These are phyloP conservation scores for Odontarrhena argentea DNA, from an alignment of 345 rosid genomes.

Conservation along the genomic window DNA sequence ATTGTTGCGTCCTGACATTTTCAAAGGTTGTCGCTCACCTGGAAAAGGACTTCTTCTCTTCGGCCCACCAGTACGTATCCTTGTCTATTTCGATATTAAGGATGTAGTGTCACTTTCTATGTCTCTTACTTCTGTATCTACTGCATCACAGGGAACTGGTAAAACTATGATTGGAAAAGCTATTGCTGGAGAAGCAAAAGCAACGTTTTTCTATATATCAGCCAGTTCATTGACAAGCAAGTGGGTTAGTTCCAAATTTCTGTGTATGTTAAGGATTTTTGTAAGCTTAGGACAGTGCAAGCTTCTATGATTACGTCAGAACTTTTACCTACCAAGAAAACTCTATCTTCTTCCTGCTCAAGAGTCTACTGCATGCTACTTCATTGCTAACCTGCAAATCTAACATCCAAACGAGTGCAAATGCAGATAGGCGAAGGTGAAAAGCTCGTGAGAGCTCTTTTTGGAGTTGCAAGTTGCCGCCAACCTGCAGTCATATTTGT, in stretches of 20 bases:
- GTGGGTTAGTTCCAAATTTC: conserved; percentile 64
- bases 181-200: conserved; percentile 99
- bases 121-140: conserved; percentile 24
- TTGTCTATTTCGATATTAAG: conserved; percentile 25
- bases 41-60: conserved; percentile 99
- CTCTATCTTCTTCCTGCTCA: neutral
- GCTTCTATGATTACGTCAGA: neutral
- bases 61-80: conserved; percentile 84
- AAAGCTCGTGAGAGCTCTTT: conserved; percentile 96
- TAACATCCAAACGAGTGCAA: conserved; percentile 11
- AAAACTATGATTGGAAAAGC: conserved; percentile 99
- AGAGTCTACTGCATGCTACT: conserved; percentile 17
- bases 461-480: conserved; percentile 97
- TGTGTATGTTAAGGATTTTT: conserved; percentile 1
- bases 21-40: conserved; percentile 95
- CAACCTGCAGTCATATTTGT: conserved; percentile 99
- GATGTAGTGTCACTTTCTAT: conserved; percentile 18
- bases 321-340: conserved; percentile 3
- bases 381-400: conserved; percentile 11
- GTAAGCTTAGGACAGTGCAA: neutral
- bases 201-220: conserved; percentile 96
- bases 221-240: conserved; percentile 99
- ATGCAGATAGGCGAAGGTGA: conserved; percentile 98
- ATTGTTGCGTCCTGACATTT: conserved; percentile 89
- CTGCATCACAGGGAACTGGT: conserved; percentile 77